phyloP scores from a whole-genome alignment of 495 filamentous ascomycete species.

The Penicillium flavigenum region DNA sequence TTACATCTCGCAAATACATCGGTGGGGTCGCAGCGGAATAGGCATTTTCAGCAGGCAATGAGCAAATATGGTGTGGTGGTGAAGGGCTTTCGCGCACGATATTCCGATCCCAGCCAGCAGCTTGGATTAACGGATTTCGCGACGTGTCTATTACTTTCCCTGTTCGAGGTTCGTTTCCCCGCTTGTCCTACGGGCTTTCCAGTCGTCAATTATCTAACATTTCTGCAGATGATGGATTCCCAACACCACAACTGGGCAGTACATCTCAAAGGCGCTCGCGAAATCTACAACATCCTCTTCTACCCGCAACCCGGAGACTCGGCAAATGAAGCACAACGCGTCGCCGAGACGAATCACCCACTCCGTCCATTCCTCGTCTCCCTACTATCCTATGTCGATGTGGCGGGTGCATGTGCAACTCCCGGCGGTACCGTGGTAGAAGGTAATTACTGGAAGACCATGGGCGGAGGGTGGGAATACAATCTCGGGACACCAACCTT shows the following conservation, averaged over 20 bases:
- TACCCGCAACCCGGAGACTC: slow-evolving; percentile 29
- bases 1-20: slow-evolving; percentile 46
- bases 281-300: slow-evolving; percentile 43
- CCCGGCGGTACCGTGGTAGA: slow-evolving; percentile 41
- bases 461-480: slow-evolving; percentile 44
- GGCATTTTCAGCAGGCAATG: slow-evolving; percentile 45
- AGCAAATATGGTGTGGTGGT: slow-evolving; percentile 43
- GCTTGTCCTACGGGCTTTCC: neutral
- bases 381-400: slow-evolving; percentile 43
- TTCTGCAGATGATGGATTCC: slow-evolving; percentile 45
- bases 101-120: slow-evolving; percentile 29
- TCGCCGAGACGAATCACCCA: slow-evolving; percentile 40
- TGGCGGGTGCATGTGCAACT: slow-evolving; percentile 43
- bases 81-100: slow-evolving; percentile 35
- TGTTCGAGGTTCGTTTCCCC: slow-evolving; percentile 38
- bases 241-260: slow-evolving; percentile 44
- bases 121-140: slow-evolving; percentile 39
- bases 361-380: slow-evolving; percentile 42
- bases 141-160: slow-evolving; percentile 40
- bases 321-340: slow-evolving; percentile 31
- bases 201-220: slow-evolving; percentile 7
- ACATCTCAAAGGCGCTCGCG: slow-evolving; percentile 43
- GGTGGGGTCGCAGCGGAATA: slow-evolving; percentile 32
- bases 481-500: slow-evolving; percentile 41
- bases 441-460: slow-evolving; percentile 42